These are phyloP conservation scores for Saccharomyces hybrid DNA, from an alignment of 1,139 yeast species.

Conservation along the genomic window DNA sequence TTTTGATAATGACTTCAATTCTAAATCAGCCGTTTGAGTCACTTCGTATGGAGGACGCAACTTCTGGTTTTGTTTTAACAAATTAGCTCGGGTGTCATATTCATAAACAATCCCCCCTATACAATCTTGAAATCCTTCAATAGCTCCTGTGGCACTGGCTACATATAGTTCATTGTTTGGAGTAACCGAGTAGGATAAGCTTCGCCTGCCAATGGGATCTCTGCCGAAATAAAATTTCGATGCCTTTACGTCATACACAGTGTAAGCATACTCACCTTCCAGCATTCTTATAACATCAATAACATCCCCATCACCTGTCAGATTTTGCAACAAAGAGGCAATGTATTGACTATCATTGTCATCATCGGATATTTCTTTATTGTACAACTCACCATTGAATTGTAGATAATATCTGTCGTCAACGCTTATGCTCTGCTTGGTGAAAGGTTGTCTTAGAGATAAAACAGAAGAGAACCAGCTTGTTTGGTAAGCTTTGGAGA, in stretches of 20 bases:
- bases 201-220: conserved; percentile 74
- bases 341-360: conserved; percentile 47
- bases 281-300: conserved; percentile 35
- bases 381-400: conserved; percentile 86
- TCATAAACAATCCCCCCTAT: conserved; percentile 41
- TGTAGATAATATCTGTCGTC: conserved; percentile 43
- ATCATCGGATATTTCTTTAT: conserved; percentile 38
- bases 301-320: conserved; percentile 28
- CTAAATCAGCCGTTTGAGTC: conserved; percentile 13
- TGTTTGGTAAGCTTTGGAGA: conserved; percentile 8
- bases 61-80: conserved; percentile 12
- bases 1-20: conserved; percentile 12
- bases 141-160: conserved; percentile 36
- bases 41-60: conserved; percentile 17
- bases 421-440: conserved; percentile 53
- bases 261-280: conserved; percentile 79
- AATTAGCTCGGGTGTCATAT: conserved; percentile 30
- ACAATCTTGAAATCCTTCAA: conserved; percentile 44
- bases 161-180: conserved; percentile 35
- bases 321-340: conserved; percentile 23
- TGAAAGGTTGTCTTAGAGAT: conserved; percentile 70
- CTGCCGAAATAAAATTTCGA: conserved; percentile 64
- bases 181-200: conserved; percentile 44
- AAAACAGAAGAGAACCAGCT: conserved; percentile 54
- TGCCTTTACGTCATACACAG: conserved; percentile 37